A percentile compares a stretch with the other conserved stretches of the same genome.
Evolutionary conservation across 768 basidiomycete species (phyloP).

Genomic region (Suillus variegatus): DNA sequence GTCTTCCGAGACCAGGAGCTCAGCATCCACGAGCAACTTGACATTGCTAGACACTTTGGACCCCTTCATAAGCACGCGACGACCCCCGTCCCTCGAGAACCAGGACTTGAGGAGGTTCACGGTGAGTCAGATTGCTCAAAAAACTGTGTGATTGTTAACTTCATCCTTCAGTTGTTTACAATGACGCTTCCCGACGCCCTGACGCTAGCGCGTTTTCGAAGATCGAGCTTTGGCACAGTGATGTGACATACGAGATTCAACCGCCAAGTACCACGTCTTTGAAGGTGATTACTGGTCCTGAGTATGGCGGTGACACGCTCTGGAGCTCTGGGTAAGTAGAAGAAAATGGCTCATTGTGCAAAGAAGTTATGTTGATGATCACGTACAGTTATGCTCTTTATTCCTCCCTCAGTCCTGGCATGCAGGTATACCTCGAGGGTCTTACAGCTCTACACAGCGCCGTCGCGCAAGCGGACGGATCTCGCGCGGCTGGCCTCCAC

Average conservation of each 20-base stretch:
- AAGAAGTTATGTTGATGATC: slow-evolving; percentile 11
- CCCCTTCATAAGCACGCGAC: slow-evolving; percentile 84
- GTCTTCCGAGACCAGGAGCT: slow-evolving; percentile 80
- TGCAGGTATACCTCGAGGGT: slow-evolving; percentile 78
- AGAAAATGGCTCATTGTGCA: neutral
- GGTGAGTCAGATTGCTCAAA: slow-evolving; percentile 38
- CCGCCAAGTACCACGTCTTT: slow-evolving; percentile 82
- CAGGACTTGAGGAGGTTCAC: slow-evolving; percentile 77
- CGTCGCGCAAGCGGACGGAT: slow-evolving; percentile 75
- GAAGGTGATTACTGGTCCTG: slow-evolving; percentile 69
- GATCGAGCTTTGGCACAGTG: slow-evolving; percentile 80
- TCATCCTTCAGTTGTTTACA: slow-evolving; percentile 60
- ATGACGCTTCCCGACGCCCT: slow-evolving; percentile 61
- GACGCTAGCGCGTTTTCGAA: slow-evolving; percentile 68
- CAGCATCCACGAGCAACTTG: slow-evolving; percentile 65
- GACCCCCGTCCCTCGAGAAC: slow-evolving; percentile 69
- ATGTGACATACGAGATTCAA: slow-evolving; percentile 80
- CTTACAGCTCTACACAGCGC: slow-evolving; percentile 75
- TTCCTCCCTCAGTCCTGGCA: slow-evolving; percentile 72
- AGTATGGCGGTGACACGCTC: slow-evolving; percentile 76
- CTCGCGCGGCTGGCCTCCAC: slow-evolving; percentile 65
- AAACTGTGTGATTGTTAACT: slow-evolving; percentile 9
- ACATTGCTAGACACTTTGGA: slow-evolving; percentile 71
- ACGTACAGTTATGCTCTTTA: slow-evolving; percentile 74
- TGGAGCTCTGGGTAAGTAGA: slow-evolving; percentile 74